Conservation (phyloP, 1,284 basidiomycete species). For the Sanghuangporus weigelae region DNA sequence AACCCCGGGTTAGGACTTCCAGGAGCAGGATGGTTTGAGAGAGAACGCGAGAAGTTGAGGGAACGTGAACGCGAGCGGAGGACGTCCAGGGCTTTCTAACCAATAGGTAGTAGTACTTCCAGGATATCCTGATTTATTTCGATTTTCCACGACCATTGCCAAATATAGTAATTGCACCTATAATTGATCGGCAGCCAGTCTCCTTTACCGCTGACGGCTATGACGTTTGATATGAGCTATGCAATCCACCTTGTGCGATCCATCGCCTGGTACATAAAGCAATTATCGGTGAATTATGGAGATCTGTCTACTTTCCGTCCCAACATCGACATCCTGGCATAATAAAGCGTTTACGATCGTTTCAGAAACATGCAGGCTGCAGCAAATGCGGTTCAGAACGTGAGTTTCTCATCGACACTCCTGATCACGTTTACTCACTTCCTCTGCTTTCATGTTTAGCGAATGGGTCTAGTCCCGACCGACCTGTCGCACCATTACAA, state of each 20-base stretch:
- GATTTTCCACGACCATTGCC: too few species aligned
- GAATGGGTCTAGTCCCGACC: constrained; percentile 40
- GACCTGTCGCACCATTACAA: constrained; percentile 45
- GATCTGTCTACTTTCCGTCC: neutral
- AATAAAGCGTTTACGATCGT: neutral
- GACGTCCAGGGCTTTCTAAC: neutral
- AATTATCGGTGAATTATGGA: neutral
- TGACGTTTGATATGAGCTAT: constrained; percentile 10
- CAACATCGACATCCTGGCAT: neutral
- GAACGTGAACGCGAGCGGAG: constrained; percentile 1
- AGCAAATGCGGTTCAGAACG: constrained; percentile 32
- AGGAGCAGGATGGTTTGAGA: constrained; percentile 16
- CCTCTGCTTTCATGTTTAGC: constrained; percentile 22
- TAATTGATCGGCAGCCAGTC: neutral
- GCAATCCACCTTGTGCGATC: neutral
- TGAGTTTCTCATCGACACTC: constrained; percentile 20
- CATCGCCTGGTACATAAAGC: neutral
- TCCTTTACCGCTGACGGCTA: neutral
- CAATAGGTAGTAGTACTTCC: neutral
- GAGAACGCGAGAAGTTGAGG: constrained; percentile 13
- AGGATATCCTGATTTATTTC: neutral
- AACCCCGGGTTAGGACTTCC: constrained; percentile 18
- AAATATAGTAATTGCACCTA: too few species aligned
- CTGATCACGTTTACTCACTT: neutral
- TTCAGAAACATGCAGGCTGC: constrained; percentile 29